A percentile compares a stretch with the other conserved stretches of the same genome.
Conservation (phyloP, 2,329 filamentous ascomycete species). For the Tolypocladium ovalisporum region DNA sequence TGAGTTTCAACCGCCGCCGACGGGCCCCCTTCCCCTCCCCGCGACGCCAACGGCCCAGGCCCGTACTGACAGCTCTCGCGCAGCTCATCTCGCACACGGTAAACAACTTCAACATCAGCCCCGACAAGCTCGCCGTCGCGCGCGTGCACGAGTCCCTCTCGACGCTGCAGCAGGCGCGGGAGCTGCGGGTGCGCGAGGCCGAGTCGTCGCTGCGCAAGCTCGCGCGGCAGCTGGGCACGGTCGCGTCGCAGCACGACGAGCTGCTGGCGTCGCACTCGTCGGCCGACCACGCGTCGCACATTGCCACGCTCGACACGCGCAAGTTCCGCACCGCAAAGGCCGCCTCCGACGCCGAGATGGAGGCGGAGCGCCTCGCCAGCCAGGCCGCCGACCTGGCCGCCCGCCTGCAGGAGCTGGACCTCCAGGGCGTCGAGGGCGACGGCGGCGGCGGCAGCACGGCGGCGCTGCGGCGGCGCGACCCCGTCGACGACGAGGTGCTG, state of each 20-base stretch:
- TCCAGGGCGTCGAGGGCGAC: slow-evolving; percentile 82
- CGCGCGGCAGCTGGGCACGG: slow-evolving; percentile 62
- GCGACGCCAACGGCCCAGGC: too few relatives aligned
- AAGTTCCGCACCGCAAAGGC: slow-evolving; percentile 95
- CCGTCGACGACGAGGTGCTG: slow-evolving; percentile 52
- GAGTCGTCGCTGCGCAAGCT: slow-evolving; percentile 60
- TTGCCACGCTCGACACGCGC: slow-evolving; percentile 78
- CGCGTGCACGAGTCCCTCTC: slow-evolving; percentile 77
- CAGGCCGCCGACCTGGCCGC: slow-evolving; percentile 67
- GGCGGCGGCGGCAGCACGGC: too few relatives aligned
- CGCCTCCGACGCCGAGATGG: slow-evolving; percentile 79
- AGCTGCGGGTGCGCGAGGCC: slow-evolving; percentile 62
- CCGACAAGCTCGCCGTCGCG: slow-evolving; percentile 73
- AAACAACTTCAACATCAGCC: slow-evolving; percentile 86
- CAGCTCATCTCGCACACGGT: slow-evolving; percentile 64
- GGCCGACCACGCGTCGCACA: slow-evolving; percentile 69
- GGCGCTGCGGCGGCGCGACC: slow-evolving; percentile 19
- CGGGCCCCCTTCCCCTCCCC: too few relatives aligned
- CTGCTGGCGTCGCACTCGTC: slow-evolving; percentile 65
- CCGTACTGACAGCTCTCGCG: not conserved
- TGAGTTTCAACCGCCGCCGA: too few relatives aligned
- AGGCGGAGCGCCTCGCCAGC: slow-evolving; percentile 79
- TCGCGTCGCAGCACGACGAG: slow-evolving; percentile 67
- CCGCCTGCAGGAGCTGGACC: slow-evolving; percentile 70
- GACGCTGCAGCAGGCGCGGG: slow-evolving; percentile 74